phyloP scores from a whole-genome alignment of 2,329 filamentous ascomycete species.

The Ceratocystis ficicola region DNA sequence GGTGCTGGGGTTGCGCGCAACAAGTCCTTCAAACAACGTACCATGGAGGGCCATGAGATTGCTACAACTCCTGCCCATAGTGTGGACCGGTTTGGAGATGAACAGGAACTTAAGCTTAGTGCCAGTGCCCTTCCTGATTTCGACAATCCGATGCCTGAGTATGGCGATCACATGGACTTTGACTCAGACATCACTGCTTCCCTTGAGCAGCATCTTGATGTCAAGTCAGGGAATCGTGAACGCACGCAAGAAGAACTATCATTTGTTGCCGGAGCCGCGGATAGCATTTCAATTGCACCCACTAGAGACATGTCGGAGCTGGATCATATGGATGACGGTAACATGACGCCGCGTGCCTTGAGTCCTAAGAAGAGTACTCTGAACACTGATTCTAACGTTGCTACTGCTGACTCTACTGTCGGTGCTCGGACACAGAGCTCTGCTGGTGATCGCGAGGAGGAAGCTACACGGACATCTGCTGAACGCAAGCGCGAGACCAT shows the following conservation, averaged over 20 bases:
- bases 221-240: conserved; percentile 25
- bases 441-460: conserved; percentile 28
- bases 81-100: conserved; percentile 43
- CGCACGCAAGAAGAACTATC: conserved; percentile 17
- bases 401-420: conserved; percentile 32
- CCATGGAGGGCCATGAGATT: conserved; percentile 43
- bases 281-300: conserved; percentile 19
- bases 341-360: conserved; percentile 37
- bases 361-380: conserved; percentile 23
- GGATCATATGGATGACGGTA: conserved; percentile 26
- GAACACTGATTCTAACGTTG: conserved; percentile 41
- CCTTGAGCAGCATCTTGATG: conserved; percentile 55
- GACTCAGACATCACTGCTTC: conserved; percentile 80
- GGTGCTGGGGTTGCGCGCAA: conserved; percentile 45
- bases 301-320: conserved; percentile 4
- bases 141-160: conserved; percentile 62
- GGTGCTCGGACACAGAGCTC: not conserved
- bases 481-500: conserved; percentile 55
- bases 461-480: conserved; percentile 37
- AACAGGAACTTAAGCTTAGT: conserved; percentile 41
- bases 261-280: conserved; percentile 20
- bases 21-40: conserved; percentile 55
- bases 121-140: conserved; percentile 58
- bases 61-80: conserved; percentile 47
- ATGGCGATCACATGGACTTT: conserved; percentile 49